Base-by-base conservation (phyloP, 2,329 filamentous ascomycete genomes). In the Graphiopsis chlorocephala region DNA sequence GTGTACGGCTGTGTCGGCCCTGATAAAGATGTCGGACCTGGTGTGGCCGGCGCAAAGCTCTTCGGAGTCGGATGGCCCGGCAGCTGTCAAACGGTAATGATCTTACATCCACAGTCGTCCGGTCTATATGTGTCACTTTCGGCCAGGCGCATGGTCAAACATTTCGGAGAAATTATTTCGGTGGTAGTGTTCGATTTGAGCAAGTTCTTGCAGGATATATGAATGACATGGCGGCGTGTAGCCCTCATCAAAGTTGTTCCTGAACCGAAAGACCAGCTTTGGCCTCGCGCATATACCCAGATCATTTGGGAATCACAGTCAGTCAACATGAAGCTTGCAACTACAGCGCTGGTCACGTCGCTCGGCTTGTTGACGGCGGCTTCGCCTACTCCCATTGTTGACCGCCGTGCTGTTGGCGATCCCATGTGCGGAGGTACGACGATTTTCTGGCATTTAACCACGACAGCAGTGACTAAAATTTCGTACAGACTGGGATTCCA, bases 401-500 rank as follows among this genome's bases (percentile, higher is more conserved):
- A 38, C 6, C 53, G 53, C 31, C 53, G 53, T 26, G 53, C 29
- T 25, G 31, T 56, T 33, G 53, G 53, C 23, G 53, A 56, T 26
- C 53, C 53, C 31, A 56, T 56, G 53, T 56, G 53, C 12, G 53
- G 53, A 23, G 53, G 53, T 56, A 56, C 20, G 4, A 14, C n/a
- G 3, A 17, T n/a, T n/a, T n/a, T n/a, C n/a, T n/a, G n/a, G 5
- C 17, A 7, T 17, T 31, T 11, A 20, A 23, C n/a, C 3, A 12
- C 5, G 7, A 38, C 11, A 15, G 29, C 50, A 20, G 14, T 20
- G 12, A 2, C 53, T 56, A 11, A 56, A 12, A 38, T 17, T 23
- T 1, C 31, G 26, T 23, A 4, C 31, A 56, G 73, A 76, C 65
- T 75, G 68, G 59, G 71, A 69, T 67, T 67, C 47, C 64, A 65